These are phyloP conservation scores for Cladosporium sp. DNA, from an alignment of 2,329 filamentous ascomycete genomes.

Conservation along the genomic window DNA sequence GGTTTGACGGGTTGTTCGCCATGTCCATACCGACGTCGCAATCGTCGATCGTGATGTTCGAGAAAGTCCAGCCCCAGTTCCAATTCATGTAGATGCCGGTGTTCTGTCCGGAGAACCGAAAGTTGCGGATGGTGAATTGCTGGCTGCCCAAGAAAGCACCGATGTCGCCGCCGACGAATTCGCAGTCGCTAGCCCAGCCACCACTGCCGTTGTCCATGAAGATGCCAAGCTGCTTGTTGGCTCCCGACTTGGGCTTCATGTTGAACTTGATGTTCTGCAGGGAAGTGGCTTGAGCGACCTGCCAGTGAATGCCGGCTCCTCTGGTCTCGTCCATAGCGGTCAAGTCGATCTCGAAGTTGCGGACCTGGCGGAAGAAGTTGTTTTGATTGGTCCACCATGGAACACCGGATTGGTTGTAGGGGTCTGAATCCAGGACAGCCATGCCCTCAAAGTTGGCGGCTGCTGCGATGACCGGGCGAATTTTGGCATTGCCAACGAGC, in stretches of 20 bases:
- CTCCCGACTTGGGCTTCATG: constrained; percentile 43
- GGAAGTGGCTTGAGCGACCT: constrained; percentile 52
- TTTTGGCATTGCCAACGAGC: constrained; percentile 72
- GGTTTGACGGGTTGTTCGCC: constrained; percentile 43
- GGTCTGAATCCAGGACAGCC: constrained; percentile 82
- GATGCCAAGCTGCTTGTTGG: constrained; percentile 44
- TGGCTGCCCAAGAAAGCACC: constrained; percentile 60
- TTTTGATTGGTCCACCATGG: constrained; percentile 52
- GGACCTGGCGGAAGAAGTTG: constrained; percentile 53
- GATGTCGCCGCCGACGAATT: constrained; percentile 56
- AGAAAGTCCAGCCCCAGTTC: constrained; percentile 50
- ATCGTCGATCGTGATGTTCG: constrained; percentile 43
- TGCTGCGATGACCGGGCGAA: constrained; percentile 57
- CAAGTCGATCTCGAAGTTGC: constrained; percentile 50
- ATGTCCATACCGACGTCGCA: constrained; percentile 46
- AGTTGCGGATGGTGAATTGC: constrained; percentile 53
- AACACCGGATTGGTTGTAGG: constrained; percentile 59
- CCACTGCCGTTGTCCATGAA: constrained; percentile 33
- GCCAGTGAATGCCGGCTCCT: constrained; percentile 47
- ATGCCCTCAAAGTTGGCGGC: constrained; percentile 67
- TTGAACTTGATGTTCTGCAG: constrained; percentile 59
- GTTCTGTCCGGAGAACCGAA: constrained; percentile 46
- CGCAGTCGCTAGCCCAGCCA: constrained; percentile 52
- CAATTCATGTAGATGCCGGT: constrained; percentile 52
- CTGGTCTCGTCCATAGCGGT: constrained; percentile 32